Percentiles rank a stretch among this genome's conserved stretches.
phyloP scores from a whole-genome alignment of 2,329 filamentous ascomycete genomes.

The Coleophoma eucalyptorum region DNA sequence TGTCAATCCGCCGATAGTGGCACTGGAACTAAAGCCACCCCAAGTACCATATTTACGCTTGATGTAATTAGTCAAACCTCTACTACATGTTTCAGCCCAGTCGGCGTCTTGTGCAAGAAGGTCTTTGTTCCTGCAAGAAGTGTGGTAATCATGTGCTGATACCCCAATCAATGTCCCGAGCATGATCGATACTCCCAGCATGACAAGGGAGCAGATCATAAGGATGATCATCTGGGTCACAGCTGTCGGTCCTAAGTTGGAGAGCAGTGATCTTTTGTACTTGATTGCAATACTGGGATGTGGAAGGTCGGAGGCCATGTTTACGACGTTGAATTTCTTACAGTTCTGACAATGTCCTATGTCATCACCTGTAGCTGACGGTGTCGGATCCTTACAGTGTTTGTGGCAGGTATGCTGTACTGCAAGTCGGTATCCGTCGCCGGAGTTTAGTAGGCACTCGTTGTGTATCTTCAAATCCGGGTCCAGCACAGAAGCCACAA shows the following conservation, averaged over 20 bases:
- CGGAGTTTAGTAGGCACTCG: slow-evolving; percentile 18
- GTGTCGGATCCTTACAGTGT: slow-evolving; percentile 14
- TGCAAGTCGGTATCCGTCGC: slow-evolving; percentile 15
- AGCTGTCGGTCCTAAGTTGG: slow-evolving; percentile 13
- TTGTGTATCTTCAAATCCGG: slow-evolving; percentile 16
- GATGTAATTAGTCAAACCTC: background rate
- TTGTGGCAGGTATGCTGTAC: slow-evolving; percentile 15
- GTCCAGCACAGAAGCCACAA: slow-evolving; percentile 16
- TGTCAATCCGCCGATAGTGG: slow-evolving; percentile 6
- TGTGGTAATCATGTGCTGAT: background rate
- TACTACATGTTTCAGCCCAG: background rate
- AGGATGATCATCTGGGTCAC: slow-evolving; percentile 16
- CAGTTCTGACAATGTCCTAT: slow-evolving; percentile 19
- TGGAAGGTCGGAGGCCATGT: slow-evolving; percentile 16
- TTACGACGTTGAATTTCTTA: slow-evolving; percentile 15
- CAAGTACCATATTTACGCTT: slow-evolving; percentile 9
- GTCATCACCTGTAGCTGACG: slow-evolving; percentile 10
- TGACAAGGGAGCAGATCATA: slow-evolving; percentile 10
- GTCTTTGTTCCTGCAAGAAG: background rate
- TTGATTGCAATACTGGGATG: slow-evolving; percentile 20
- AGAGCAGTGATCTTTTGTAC: slow-evolving; percentile 15
- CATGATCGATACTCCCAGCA: slow-evolving; percentile 10
- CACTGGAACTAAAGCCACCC: slow-evolving; percentile 14
- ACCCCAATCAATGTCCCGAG: slow-evolving; percentile 5
- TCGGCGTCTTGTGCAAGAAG: fast-evolving